A percentile compares a stretch with the other conserved stretches of the same genome.
Evolutionary conservation across 352 stramenopile genomes (phyloP).

Genomic region (Phytophthora constricta): DNA sequence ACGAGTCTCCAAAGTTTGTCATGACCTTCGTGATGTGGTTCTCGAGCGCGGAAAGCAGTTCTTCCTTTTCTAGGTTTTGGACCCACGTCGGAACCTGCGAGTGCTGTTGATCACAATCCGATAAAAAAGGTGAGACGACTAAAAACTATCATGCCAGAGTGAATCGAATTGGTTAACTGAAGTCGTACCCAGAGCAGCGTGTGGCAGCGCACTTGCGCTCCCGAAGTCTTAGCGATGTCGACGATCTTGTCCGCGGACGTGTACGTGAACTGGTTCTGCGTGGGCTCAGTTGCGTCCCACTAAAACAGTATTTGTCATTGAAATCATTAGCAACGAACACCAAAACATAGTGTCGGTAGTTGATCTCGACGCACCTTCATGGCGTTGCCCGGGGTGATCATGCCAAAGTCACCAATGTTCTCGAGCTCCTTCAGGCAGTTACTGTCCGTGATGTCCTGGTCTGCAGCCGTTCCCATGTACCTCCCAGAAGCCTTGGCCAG

Average conservation of each 20-base stretch:
- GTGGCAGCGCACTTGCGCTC: slow-evolving; percentile 36
- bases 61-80: slow-evolving; percentile 26
- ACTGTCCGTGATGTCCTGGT: slow-evolving; percentile 32
- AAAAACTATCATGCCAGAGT: no score
- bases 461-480: slow-evolving; percentile 34
- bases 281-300: slow-evolving; percentile 32
- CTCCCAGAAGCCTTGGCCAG: slow-evolving; percentile 31
- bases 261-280: slow-evolving; percentile 29
- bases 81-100: slow-evolving; percentile 33
- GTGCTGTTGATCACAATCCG: no score
- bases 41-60: slow-evolving; percentile 28
- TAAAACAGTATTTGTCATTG: no score
- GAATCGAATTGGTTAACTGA: no score
- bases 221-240: slow-evolving; percentile 1
- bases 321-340: no score
- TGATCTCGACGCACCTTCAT: no score
- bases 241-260: slow-evolving; percentile 29
- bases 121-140: no score
- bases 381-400: slow-evolving; percentile 35
- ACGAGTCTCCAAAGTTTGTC: slow-evolving; percentile 37
- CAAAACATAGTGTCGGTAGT: no score
- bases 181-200: slow-evolving; percentile 32
- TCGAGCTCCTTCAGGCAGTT: slow-evolving; percentile 26
- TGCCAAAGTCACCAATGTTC: slow-evolving; percentile 32
- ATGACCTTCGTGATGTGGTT: slow-evolving; percentile 39